Evolutionary conservation across 2,329 filamentous ascomycete species (phyloP).

Genomic region (Colletotrichum sp.): DNA sequence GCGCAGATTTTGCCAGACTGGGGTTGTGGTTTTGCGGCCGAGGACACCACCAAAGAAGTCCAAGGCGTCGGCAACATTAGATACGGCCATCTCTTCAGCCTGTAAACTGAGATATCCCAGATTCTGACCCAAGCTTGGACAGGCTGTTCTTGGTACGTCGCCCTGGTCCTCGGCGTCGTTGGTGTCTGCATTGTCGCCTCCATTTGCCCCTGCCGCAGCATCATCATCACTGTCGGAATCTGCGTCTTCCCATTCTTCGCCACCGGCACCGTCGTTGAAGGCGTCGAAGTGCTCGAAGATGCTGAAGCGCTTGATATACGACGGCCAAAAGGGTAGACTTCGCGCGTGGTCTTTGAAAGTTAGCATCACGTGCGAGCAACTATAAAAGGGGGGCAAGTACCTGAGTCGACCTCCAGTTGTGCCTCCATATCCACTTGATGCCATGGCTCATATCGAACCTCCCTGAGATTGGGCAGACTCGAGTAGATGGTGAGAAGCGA

Average conservation of each 20-base stretch:
- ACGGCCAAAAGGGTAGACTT: conserved; percentile 25
- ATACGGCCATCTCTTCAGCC: conserved; percentile 22
- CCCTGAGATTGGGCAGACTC: conserved; percentile 22
- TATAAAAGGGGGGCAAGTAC: neutral
- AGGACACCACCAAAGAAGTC: conserved; percentile 27
- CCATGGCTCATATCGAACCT: conserved; percentile 26
- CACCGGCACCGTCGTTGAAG: neutral
- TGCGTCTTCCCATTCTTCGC: conserved; percentile 16
- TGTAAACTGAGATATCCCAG: conserved; percentile 18
- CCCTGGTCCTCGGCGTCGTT: neutral
- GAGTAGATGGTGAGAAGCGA: conserved; percentile 24
- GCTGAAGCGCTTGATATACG: conserved; percentile 22
- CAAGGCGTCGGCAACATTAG: conserved; percentile 20
- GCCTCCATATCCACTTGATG: conserved; percentile 22
- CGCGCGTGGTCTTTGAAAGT: conserved; percentile 21
- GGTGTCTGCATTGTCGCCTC: neutral
- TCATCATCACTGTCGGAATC: neutral
- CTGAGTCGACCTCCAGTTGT: conserved; percentile 22
- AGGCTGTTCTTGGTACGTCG: conserved; percentile 10
- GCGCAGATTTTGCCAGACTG: conserved; percentile 27
- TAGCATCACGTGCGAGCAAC: neutral
- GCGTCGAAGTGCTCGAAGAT: conserved; percentile 26
- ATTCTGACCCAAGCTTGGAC: conserved; percentile 19
- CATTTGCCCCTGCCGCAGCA: neutral
- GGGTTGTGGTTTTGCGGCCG: neutral